Evolutionary conservation across 1,284 basidiomycete species (phyloP).

Genomic region (Pseudozyma tsukubaensis): DNA sequence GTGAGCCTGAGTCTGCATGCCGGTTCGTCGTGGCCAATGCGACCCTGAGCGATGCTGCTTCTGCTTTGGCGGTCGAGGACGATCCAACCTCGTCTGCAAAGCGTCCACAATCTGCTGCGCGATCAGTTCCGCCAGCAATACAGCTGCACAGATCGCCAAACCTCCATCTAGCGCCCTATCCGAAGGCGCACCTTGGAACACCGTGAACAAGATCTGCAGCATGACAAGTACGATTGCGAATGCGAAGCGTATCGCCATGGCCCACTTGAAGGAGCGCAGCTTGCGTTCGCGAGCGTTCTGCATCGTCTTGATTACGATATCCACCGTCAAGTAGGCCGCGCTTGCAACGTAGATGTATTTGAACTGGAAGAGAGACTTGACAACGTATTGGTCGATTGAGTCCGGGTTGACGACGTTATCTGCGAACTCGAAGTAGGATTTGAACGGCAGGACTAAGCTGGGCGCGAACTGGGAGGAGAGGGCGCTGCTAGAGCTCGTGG

Average conservation of each 20-base stretch:
- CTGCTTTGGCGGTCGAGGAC: slow-evolving; percentile 3
- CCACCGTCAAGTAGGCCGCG: slow-evolving; percentile 29
- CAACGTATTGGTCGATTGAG: slow-evolving; percentile 24
- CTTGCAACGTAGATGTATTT: slow-evolving; percentile 45
- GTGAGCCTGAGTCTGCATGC: background rate
- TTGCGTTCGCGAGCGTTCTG: slow-evolving; percentile 14
- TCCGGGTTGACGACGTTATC: slow-evolving; percentile 38
- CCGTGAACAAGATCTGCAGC: slow-evolving; percentile 37
- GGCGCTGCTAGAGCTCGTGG: slow-evolving; percentile 5
- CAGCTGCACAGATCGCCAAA: slow-evolving; percentile 33
- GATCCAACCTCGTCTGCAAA: slow-evolving; percentile 11
- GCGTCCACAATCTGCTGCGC: slow-evolving; percentile 31
- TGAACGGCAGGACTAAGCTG: slow-evolving; percentile 31
- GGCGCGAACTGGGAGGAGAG: slow-evolving; percentile 24
- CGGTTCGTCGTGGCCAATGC: background rate
- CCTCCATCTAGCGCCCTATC: slow-evolving; percentile 27
- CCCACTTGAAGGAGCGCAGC: slow-evolving; percentile 22
- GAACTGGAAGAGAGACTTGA: slow-evolving; percentile 39
- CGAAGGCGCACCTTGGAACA: slow-evolving; percentile 21
- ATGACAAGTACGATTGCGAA: slow-evolving; percentile 30
- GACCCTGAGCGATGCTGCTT: background rate
- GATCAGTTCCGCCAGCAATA: slow-evolving; percentile 36
- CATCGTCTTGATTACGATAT: slow-evolving; percentile 45
- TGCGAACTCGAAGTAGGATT: slow-evolving; percentile 25
- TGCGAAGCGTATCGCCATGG: slow-evolving; percentile 22